Evolutionary conservation across 1,284 basidiomycete species (phyloP).

Genomic region (Agroathelia rolfsii): DNA sequence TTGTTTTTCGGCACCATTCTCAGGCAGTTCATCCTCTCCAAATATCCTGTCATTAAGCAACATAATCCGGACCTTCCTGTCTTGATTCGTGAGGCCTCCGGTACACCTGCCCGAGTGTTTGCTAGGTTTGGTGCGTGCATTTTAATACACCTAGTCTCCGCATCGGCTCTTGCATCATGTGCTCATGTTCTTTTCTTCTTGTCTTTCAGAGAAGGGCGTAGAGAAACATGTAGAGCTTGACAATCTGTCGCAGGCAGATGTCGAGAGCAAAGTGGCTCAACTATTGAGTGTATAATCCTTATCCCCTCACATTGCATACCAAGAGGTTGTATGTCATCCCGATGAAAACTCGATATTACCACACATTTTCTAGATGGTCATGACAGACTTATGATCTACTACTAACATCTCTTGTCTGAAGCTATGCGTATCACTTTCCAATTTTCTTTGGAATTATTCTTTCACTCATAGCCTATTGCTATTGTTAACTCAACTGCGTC

Average conservation of each 20-base stretch:
- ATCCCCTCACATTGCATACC: no score
- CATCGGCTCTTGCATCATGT: constrained; percentile 10
- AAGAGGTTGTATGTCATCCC: no score
- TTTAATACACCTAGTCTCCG: constrained; percentile 7
- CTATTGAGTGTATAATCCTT: constrained; percentile 36
- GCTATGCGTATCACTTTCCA: no score
- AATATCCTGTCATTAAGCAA: constrained; percentile 78
- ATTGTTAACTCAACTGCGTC: no score
- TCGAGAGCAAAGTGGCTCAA: constrained; percentile 57
- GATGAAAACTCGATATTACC: no score
- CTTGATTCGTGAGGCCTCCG: constrained; percentile 83
- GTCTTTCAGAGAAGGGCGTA: constrained; percentile 54
- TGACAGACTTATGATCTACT: no score
- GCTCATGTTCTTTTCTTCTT: constrained; percentile 8
- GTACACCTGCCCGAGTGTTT: constrained; percentile 82
- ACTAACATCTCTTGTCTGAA: no score
- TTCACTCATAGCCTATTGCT: no score
- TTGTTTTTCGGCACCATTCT: constrained; percentile 5
- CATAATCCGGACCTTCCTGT: constrained; percentile 87
- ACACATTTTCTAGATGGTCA: no score
- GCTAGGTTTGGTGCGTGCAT: constrained; percentile 78
- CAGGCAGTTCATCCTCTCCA: constrained; percentile 77
- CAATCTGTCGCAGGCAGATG: constrained; percentile 63
- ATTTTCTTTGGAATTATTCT: no score
- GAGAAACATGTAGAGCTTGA: constrained; percentile 78